phyloP scores from a whole-genome alignment of 1,284 basidiomycete genomes.

The Earliella scabrosa region DNA sequence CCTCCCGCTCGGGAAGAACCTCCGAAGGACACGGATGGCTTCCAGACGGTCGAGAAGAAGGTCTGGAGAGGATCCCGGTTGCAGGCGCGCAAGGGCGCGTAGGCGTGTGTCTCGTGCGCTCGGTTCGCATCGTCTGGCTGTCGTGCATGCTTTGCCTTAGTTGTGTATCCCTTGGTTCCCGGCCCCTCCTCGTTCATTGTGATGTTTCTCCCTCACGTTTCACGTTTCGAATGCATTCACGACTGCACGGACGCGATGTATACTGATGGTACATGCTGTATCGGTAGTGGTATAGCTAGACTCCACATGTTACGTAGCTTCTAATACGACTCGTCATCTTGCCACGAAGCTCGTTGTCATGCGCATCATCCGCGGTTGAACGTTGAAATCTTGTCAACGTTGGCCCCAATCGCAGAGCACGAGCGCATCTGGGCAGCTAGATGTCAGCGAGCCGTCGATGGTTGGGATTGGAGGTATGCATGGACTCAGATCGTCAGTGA shows the following conservation, averaged over 20 bases:
- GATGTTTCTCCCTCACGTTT: constrained; percentile 4
- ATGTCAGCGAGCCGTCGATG: too few relatives aligned
- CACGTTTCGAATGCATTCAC: constrained; percentile 17
- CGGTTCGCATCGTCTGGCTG: constrained; percentile 18
- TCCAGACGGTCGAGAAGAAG: constrained; percentile 60
- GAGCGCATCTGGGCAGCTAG: too few relatives aligned
- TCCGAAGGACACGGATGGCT: constrained; percentile 69
- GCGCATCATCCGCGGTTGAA: too few relatives aligned
- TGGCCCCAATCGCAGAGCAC: too few relatives aligned
- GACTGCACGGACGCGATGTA: constrained; percentile 22
- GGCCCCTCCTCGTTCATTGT: background rate
- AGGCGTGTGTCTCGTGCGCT: constrained; percentile 11
- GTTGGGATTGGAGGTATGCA: too few relatives aligned
- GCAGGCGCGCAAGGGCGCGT: constrained; percentile 25
- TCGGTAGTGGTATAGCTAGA: constrained; percentile 28
- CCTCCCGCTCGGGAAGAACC: constrained; percentile 43
- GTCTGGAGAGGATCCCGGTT: constrained; percentile 49
- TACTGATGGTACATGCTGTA: constrained; percentile 25
- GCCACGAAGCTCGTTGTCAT: too few relatives aligned
- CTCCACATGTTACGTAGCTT: constrained; percentile 22
- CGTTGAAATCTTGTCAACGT: too few relatives aligned
- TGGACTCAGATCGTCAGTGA: too few relatives aligned
- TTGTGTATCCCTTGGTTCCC: constrained; percentile 4
- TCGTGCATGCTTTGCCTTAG: constrained; percentile 22
- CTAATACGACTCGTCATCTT: constrained; percentile 17